These are phyloP conservation scores for Chenopodium formosanum DNA, from an alignment of 148 eudicot species.

Conservation along the genomic window DNA sequence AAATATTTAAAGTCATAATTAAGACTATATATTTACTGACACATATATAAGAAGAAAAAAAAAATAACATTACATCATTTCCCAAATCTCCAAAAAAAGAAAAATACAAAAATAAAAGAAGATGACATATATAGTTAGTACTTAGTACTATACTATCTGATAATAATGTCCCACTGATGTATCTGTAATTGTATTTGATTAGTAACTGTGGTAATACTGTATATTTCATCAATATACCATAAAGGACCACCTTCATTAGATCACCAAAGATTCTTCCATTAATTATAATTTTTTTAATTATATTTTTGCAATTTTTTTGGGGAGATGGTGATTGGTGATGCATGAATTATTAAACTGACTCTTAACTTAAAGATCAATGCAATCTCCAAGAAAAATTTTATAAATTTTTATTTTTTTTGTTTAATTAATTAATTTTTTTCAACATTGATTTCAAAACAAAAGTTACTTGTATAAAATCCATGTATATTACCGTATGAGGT, in stretches of 20 bases:
- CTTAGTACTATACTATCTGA: slow-evolving; percentile 6
- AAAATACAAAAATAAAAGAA: background rate
- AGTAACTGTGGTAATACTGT: slow-evolving; percentile 8
- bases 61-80: background rate
- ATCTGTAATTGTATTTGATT: background rate
- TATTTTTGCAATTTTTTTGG: background rate
- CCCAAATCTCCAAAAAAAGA: background rate
- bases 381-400: slow-evolving; percentile 24
- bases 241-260: slow-evolving; percentile 14
- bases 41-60: background rate
- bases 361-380: slow-evolving; percentile 3
- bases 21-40: background rate
- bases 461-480: too few relatives aligned
- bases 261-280: slow-evolving; percentile 11
- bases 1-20: background rate
- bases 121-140: background rate
- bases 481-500: too few relatives aligned
- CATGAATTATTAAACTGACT: slow-evolving; percentile 10
- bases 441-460: background rate
- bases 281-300: background rate
- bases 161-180: slow-evolving; percentile 10
- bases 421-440: background rate
- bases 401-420: background rate
- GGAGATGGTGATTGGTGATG: background rate
- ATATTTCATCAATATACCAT: background rate